Evolutionary conservation across 2,329 filamentous ascomycete genomes (phyloP), one percentile per base, ranked within the genome.

Genomic region (Emmonsiellopsis sp.): DNA sequence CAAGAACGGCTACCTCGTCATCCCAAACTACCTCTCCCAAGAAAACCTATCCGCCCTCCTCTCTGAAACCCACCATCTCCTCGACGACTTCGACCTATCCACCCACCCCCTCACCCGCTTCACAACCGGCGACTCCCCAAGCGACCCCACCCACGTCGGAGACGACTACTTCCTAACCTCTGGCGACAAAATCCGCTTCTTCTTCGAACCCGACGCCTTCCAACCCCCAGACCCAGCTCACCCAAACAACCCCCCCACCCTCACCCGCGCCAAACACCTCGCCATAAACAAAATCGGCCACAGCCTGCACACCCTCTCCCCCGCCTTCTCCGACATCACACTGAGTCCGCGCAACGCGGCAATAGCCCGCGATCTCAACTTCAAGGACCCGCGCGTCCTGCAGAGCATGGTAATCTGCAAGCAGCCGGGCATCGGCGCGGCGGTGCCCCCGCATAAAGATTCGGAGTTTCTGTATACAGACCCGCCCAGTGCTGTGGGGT

Each of bases 331-430:
- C 17, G 17, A 17, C 17, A 17, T 17, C 17, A 17, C 17, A 17
- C 17, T 17, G 17, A 17, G 17, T 17, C 17, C 17, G 17, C 68
- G 68, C 55, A 85, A 82, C 68, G 77, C 69, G 0, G 81, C 77
- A 5, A 83, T 95, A 11, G 89, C 90, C 1, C 74, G 75, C 44
- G 78, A 79, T 7, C 76, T 95, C 9, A 86, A 86, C 2, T 95
- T 90, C 73, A 63, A 60, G 4, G 88, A 95, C 68, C 88, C 91
- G 2, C 77, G 86, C 17, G 78, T 85, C 5, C 76, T 98, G 51
- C 93, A 98, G 76, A 93, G 87, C 68, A 98, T 98, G 93, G 79
- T 97, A 32, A 97, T 98, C 62, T 96, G 90, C 81, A 98, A 98
- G 71, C 92, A 96, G 73, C 91, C 93, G 21, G 88, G 94, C 71